These are phyloP conservation scores for Dendrobium catenatum DNA, from an alignment of 106 monocot genomes.

Conservation along the genomic window DNA sequence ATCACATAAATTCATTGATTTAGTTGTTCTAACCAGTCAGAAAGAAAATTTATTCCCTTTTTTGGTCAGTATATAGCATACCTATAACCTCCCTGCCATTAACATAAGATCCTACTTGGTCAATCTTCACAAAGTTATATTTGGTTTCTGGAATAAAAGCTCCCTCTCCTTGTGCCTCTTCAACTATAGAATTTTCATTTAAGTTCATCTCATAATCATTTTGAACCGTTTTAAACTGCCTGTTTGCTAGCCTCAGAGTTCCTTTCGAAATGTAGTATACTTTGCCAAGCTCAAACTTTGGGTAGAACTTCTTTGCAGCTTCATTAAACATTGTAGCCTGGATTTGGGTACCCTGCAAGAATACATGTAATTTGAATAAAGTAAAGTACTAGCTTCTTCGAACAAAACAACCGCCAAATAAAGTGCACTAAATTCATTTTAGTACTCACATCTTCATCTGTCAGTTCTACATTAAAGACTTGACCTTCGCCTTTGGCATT, in stretches of 20 bases:
- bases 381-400: background rate
- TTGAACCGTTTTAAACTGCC: slow-evolving; percentile 80
- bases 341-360: slow-evolving; percentile 73
- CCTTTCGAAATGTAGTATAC: slow-evolving; percentile 91
- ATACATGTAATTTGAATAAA: background rate
- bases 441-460: slow-evolving; percentile 86
- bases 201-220: slow-evolving; percentile 98
- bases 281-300: slow-evolving; percentile 80
- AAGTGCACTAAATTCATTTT: background rate
- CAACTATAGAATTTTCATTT: slow-evolving; percentile 89
- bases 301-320: slow-evolving; percentile 83
- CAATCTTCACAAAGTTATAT: slow-evolving; percentile 84
- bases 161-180: slow-evolving; percentile 56
- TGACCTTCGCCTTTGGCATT: slow-evolving; percentile 82
- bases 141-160: slow-evolving; percentile 70
- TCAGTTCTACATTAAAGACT: slow-evolving; percentile 90
- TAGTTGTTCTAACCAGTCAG: background rate
- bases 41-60: background rate
- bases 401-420: background rate
- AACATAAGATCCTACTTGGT: slow-evolving; percentile 69
- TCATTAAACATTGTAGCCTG: slow-evolving; percentile 98
- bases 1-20: background rate
- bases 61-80: slow-evolving; percentile 13
- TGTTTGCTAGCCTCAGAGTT: slow-evolving; percentile 78
- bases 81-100: slow-evolving; percentile 84